Conservation (phyloP, 2,329 filamentous ascomycete species). For the Nothopassalora personata region DNA sequence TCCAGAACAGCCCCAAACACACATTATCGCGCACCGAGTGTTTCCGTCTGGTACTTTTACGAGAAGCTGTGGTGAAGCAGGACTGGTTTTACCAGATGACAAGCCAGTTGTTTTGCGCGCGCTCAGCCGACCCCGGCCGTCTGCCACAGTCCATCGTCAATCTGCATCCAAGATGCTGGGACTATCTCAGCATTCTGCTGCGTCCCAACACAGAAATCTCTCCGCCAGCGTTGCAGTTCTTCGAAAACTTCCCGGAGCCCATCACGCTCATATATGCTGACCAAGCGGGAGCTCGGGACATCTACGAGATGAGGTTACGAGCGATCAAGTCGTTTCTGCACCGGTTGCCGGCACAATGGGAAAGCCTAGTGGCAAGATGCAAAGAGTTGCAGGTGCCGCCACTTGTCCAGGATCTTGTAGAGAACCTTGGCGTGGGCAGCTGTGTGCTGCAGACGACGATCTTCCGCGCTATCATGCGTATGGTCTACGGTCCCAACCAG, state of each 20-base stretch:
- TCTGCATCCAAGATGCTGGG: slow-evolving; percentile 26
- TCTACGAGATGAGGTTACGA: slow-evolving; percentile 30
- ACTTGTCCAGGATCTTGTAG: slow-evolving; percentile 52
- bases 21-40: slow-evolving; percentile 11
- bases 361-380: slow-evolving; percentile 18
- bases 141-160: slow-evolving; percentile 38
- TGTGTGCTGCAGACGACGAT: slow-evolving; percentile 49
- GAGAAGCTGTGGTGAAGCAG: slow-evolving; percentile 48
- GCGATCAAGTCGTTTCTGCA: slow-evolving; percentile 21
- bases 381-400: slow-evolving; percentile 46
- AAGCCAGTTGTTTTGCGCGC: slow-evolving; percentile 61
- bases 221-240: slow-evolving; percentile 39
- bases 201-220: slow-evolving; percentile 43
- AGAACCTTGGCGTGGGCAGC: slow-evolving; percentile 47
- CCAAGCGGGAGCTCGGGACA: slow-evolving; percentile 35
- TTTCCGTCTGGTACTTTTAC: slow-evolving; percentile 50
- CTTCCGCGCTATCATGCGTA: slow-evolving; percentile 48
- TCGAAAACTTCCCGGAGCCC: slow-evolving; percentile 47
- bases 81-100: slow-evolving; percentile 62
- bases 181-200: slow-evolving; percentile 42
- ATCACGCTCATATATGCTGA: slow-evolving; percentile 36
- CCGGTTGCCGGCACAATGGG: slow-evolving; percentile 22
- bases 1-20: neutral
- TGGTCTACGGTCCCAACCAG: slow-evolving; percentile 36
- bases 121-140: slow-evolving; percentile 37